Evolutionary conservation across 768 basidiomycete genomes (phyloP), one percentile per base, ranked within the genome.

Genomic region (Psilocybe azurescens): DNA sequence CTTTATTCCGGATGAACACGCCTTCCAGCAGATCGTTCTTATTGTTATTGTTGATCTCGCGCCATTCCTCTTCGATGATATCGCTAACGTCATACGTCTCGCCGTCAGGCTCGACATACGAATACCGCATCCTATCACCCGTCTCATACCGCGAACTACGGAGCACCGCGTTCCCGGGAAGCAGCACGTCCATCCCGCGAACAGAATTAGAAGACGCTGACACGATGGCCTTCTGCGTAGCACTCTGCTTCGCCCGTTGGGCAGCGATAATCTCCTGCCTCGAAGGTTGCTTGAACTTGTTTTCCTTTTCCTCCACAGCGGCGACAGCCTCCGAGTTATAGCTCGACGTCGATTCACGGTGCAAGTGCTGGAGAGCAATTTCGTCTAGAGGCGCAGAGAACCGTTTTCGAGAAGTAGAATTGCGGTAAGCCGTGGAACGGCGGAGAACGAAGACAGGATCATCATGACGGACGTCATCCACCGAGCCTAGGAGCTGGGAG

Each of bases 11-110:
- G 28, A 80, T 84, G 64, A 82, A 78, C 4, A 89, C 87, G 18
- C 87, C 87, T 69, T 90, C 87, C 41, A 94, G 74, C 18, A 94
- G 76, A 67, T 94, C 92, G 44, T 79, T 81, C 70, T 54, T 63
- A 32, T 82, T 80, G 32, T 78, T 70, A 46, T 66, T 46, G 41
- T 74, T 76, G 41, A 78, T 79, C 30, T 83, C 86, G n/a, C 85
- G 79, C 83, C 92, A 91, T 67, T 97, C 97, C 74, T 93, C 87
- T 71, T 96, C 94, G 51, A 98, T 84, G 53, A 97, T 89, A 64
- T 97, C 91, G 69, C 93, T 95, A 72, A 99, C 94, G 73, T 99
- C 97, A 69, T 89, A 91, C 0, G 90, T 91, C 76, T 93, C 93
- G 2, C 95, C 97, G 63, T 95, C 94, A 2, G 87, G 83, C 64